Conservation (phyloP, 441 rosid genomes). For the Brassica balearica region DNA sequence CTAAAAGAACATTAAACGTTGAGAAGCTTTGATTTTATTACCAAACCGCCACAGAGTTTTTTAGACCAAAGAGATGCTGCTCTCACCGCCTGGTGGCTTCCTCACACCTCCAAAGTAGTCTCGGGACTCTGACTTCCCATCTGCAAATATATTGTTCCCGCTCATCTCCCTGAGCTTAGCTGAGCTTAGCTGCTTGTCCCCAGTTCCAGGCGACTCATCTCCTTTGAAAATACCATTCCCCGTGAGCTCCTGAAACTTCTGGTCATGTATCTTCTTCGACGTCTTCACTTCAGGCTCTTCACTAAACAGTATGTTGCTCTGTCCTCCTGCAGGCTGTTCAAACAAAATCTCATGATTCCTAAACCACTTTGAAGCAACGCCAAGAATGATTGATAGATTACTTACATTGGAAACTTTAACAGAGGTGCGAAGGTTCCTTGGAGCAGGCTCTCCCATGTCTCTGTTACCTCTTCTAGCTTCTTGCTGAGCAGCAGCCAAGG, state of each 20-base stretch:
- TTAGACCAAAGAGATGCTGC: constrained; percentile 71
- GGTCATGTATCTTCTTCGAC: constrained; percentile 65
- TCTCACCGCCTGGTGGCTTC: constrained; percentile 84
- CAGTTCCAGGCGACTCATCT: constrained; percentile 55
- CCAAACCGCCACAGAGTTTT: constrained; percentile 30
- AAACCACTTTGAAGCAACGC: not conserved
- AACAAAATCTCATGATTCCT: not conserved
- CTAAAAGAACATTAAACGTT: constrained; percentile 27
- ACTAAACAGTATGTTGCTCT: constrained; percentile 71
- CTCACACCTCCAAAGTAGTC: constrained; percentile 72
- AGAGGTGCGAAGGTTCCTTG: constrained; percentile 79
- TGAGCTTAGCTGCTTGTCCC: constrained; percentile 59
- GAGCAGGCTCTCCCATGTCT: constrained; percentile 79
- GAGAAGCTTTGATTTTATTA: constrained; percentile 32
- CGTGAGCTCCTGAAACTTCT: constrained; percentile 67
- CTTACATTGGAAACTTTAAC: constrained; percentile 94
- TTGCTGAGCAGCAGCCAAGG: constrained; percentile 52
- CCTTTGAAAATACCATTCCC: constrained; percentile 76
- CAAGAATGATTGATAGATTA: not conserved
- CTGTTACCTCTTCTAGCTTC: constrained; percentile 59
- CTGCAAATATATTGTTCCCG: constrained; percentile 71
- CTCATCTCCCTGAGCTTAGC: constrained; percentile 75
- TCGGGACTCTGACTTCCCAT: constrained; percentile 65
- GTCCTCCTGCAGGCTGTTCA: constrained; percentile 89
- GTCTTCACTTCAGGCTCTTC: constrained; percentile 55